Conservation (phyloP, 352 stramenopile species). For the Bremia lactucae region DNA sequence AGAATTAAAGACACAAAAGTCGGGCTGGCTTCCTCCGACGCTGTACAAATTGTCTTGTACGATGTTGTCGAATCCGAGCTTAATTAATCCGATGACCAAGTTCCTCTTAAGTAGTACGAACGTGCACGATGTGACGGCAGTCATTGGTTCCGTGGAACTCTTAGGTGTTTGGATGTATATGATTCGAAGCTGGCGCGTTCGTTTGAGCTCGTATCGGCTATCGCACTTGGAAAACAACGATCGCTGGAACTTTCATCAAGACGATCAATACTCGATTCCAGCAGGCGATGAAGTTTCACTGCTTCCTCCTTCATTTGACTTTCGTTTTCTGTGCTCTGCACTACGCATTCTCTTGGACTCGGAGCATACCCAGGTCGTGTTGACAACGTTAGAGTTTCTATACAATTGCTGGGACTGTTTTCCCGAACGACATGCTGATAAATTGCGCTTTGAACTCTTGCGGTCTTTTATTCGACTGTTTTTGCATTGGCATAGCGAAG, state of each 20-base stretch:
- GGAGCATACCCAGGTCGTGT: slow-evolving; percentile 78
- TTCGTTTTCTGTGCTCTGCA: slow-evolving; percentile 72
- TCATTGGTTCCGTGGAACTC: slow-evolving; percentile 80
- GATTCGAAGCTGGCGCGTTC: slow-evolving; percentile 85
- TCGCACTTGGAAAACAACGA: slow-evolving; percentile 86
- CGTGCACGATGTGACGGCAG: slow-evolving; percentile 78
- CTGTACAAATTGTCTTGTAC: slow-evolving; percentile 86
- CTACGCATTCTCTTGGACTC: slow-evolving; percentile 73
- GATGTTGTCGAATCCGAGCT: slow-evolving; percentile 77
- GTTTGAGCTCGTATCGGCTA: slow-evolving; percentile 73
- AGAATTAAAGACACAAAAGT: slow-evolving; percentile 84
- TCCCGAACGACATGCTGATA: slow-evolving; percentile 79
- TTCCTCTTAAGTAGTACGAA: slow-evolving; percentile 81
- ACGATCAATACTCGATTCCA: slow-evolving; percentile 84
- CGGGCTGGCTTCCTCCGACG: slow-evolving; percentile 72
- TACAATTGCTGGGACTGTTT: slow-evolving; percentile 89
- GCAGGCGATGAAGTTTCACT: slow-evolving; percentile 79
- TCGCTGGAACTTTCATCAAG: slow-evolving; percentile 85
- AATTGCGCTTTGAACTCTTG: slow-evolving; percentile 72
- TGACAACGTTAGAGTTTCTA: slow-evolving; percentile 81
- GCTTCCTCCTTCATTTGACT: slow-evolving; percentile 80
- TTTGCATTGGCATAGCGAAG: slow-evolving; percentile 82
- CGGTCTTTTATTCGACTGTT: slow-evolving; percentile 74
- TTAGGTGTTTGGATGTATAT: slow-evolving; percentile 88
- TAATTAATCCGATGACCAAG: slow-evolving; percentile 88